Conservation (phyloP, 306 rosid species). For the Neltuma alba region DNA sequence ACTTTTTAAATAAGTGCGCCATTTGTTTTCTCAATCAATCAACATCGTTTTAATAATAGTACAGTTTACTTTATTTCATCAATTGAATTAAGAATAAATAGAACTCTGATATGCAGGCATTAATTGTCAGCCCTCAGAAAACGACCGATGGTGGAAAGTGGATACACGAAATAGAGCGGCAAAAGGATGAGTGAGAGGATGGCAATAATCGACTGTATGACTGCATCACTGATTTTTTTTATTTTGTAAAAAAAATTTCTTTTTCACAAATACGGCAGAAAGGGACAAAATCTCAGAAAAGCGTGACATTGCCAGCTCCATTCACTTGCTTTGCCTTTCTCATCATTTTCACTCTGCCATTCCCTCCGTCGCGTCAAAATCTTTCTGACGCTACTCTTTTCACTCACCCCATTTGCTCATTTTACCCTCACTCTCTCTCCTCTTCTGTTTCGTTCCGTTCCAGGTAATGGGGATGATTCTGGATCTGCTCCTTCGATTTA, state of each 20-base stretch:
- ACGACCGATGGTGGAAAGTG: neutral
- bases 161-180: neutral
- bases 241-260: neutral
- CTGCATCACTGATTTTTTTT: neutral
- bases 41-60: too few relatives aligned
- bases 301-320: conserved; percentile 52
- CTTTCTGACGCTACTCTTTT: conserved; percentile 33
- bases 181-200: neutral
- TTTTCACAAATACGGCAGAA: conserved; percentile 37
- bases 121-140: neutral
- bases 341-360: conserved; percentile 23
- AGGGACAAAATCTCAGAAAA: conserved; percentile 59
- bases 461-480: conserved; percentile 33
- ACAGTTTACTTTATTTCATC: too few relatives aligned
- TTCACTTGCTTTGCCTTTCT: conserved; percentile 11
- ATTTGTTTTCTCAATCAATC: too few relatives aligned
- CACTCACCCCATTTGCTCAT: conserved; percentile 31
- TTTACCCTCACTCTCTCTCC: neutral
- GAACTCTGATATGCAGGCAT: neutral
- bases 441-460: conserved; percentile 20
- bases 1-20: too few relatives aligned
- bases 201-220: neutral
- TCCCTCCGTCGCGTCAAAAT: conserved; percentile 19
- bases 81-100: too few relatives aligned
- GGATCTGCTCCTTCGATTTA: conserved; percentile 26